Conservation (phyloP, 352 stramenopile genomes). For the Phytophthora citricola region DNA sequence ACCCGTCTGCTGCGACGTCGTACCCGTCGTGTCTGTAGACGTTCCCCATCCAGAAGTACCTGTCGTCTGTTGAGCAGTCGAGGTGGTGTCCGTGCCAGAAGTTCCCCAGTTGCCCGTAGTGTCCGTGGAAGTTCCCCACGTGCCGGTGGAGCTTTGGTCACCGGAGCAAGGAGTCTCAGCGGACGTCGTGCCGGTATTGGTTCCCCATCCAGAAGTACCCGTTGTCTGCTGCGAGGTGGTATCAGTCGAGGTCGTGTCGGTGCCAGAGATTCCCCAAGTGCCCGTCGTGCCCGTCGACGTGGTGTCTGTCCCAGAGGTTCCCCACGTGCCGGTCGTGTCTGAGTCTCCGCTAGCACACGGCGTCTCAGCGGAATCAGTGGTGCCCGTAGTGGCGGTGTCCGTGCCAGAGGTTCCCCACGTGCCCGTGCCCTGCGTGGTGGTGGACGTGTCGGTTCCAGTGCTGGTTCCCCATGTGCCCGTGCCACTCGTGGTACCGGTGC, state of each 20-base stretch:
- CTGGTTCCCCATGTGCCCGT: slow-evolving; percentile 17
- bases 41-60: background rate
- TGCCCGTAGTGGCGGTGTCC: background rate
- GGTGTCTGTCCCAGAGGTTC: slow-evolving; percentile 5
- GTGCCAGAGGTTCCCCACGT: background rate
- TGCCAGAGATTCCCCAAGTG: slow-evolving; percentile 7
- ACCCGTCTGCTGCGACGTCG: background rate
- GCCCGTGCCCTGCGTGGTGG: background rate
- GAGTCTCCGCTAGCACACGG: slow-evolving; percentile 21
- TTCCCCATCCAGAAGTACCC: slow-evolving; percentile 7
- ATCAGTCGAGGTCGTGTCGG: slow-evolving; percentile 7
- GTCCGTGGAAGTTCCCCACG: slow-evolving; percentile 9
- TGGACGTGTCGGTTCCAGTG: slow-evolving; percentile 13
- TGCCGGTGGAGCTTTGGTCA: slow-evolving; percentile 22
- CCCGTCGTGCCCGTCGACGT: slow-evolving; percentile 4
- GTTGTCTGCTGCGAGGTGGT: slow-evolving; percentile 18
- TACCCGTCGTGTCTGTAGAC: background rate
- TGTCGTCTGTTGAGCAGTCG: background rate
- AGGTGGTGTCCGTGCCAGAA: background rate
- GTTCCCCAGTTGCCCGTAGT: slow-evolving; percentile 1
- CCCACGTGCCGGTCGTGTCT: slow-evolving; percentile 14
- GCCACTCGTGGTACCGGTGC: background rate
- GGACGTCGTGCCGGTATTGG: slow-evolving; percentile 6
- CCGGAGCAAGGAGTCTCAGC: slow-evolving; percentile 25
- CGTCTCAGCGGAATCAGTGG: slow-evolving; percentile 11